Percentiles rank a stretch among this genome's conserved stretches.
Conservation (phyloP, 192 early-diverging fungal species). For the Physocladia obscura region DNA sequence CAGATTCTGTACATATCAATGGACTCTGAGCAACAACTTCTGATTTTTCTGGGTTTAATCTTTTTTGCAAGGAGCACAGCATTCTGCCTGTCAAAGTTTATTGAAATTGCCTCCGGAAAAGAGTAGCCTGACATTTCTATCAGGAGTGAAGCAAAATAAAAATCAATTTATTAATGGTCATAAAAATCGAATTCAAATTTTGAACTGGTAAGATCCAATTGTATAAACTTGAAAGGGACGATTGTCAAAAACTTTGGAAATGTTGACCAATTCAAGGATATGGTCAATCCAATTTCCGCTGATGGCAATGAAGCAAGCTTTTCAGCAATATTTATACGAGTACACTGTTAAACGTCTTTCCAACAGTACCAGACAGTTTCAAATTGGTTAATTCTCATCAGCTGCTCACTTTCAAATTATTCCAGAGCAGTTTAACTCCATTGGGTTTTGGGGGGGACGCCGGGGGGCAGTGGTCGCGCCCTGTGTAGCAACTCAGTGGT, state of each 20-base stretch:
- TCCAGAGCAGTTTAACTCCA: too few relatives aligned
- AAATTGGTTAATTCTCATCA: too few relatives aligned
- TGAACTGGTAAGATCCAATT: constrained; percentile 70
- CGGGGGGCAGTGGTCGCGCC: too few relatives aligned
- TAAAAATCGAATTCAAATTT: constrained; percentile 54
- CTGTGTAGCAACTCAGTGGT: too few relatives aligned
- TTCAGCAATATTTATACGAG: constrained; percentile 94
- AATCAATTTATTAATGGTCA: constrained; percentile 29
- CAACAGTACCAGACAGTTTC: too few relatives aligned
- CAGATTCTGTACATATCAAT: constrained; percentile 72
- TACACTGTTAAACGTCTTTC: too few relatives aligned
- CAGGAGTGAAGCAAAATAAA: not conserved
- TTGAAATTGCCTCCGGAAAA: constrained; percentile 56
- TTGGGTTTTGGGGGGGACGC: too few relatives aligned
- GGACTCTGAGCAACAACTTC: constrained; percentile 77
- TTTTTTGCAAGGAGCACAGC: constrained; percentile 85
- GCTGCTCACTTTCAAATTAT: too few relatives aligned
- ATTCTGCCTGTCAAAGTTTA: constrained; percentile 70
- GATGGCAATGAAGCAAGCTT: constrained; percentile 91
- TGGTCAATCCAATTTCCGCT: constrained; percentile 62
- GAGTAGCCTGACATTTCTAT: constrained; percentile 20
- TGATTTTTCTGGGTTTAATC: constrained; percentile 83
- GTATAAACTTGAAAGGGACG: constrained; percentile 59
- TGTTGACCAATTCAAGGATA: constrained; percentile 60
- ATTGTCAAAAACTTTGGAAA: constrained; percentile 63